Evolutionary conservation across 345 rosid genomes (phyloP).

Genomic region (Punica granatum): DNA sequence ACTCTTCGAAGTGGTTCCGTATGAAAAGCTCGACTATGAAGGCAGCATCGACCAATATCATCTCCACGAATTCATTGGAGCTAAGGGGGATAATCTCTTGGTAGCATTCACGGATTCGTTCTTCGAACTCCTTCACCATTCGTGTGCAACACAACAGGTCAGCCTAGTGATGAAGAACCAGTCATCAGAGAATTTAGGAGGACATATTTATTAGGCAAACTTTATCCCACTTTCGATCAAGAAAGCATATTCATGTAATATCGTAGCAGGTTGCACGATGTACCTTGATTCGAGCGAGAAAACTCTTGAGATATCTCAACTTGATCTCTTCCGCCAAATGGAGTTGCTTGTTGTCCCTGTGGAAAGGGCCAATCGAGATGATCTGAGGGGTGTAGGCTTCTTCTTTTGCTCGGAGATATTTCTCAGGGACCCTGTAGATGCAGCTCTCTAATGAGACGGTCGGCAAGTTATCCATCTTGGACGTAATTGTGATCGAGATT

Average conservation of each 20-base stretch:
- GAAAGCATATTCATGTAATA: too few species aligned
- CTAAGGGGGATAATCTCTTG: conserved; percentile 15
- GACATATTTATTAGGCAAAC: too few species aligned
- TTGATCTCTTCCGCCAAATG: conserved; percentile 26
- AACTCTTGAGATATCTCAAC: conserved; percentile 19
- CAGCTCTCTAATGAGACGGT: conserved; percentile 10
- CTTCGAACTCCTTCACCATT: conserved; percentile 16
- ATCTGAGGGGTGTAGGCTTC: conserved; percentile 18
- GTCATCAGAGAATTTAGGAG: neutral
- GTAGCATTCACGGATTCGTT: conserved; percentile 22
- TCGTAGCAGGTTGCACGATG: too few species aligned
- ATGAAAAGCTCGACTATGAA: conserved; percentile 28
- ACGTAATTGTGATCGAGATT: neutral
- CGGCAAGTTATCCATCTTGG: conserved; percentile 5
- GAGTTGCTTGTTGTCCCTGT: conserved; percentile 12
- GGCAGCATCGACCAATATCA: conserved; percentile 24
- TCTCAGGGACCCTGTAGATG: conserved; percentile 20
- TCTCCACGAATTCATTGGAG: conserved; percentile 19
- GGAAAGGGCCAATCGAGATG: conserved; percentile 19
- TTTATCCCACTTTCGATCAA: too few species aligned
- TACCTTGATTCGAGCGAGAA: conserved; percentile 14
- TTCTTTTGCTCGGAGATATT: conserved; percentile 8
- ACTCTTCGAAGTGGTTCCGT: conserved; percentile 10
- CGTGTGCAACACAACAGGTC: conserved; percentile 14
- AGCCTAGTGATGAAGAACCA: neutral